A percentile compares a stretch with the other conserved stretches of the same genome.
Evolutionary conservation across 345 rosid genomes (phyloP).

Genomic region (Boechera stricta): DNA sequence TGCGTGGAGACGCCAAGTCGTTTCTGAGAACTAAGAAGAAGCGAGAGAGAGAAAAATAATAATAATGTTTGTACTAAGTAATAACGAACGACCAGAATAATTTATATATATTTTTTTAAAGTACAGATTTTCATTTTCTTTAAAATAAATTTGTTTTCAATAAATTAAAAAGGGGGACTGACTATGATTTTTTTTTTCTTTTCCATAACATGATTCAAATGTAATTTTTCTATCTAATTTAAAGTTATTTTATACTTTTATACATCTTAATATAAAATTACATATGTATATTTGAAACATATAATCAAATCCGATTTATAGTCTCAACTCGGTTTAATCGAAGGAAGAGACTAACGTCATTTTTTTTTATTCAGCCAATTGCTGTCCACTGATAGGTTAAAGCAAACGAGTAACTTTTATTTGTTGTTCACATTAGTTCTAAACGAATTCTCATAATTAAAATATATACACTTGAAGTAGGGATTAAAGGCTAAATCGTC

Average conservation of each 20-base stretch:
- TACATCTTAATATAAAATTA: background rate
- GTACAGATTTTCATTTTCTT: too few species aligned
- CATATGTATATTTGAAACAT: background rate
- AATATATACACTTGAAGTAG: background rate
- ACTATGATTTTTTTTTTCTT: too few species aligned
- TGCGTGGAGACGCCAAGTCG: conserved; percentile 15
- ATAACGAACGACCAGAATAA: background rate
- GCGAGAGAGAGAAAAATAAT: background rate
- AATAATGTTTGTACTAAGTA: background rate
- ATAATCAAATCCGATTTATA: background rate
- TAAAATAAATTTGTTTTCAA: too few species aligned
- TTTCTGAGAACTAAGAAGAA: background rate
- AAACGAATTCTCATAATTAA: background rate
- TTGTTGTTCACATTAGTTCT: background rate
- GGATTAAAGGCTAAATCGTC: background rate
- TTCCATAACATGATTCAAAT: too few species aligned
- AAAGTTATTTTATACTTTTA: background rate
- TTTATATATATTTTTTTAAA: background rate
- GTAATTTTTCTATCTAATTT: background rate
- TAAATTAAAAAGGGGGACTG: too few species aligned
- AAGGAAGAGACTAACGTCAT: background rate
- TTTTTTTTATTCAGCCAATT: too few species aligned
- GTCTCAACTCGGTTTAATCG: conserved; percentile 9
- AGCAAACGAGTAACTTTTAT: background rate
- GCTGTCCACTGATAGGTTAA: conserved; percentile 9